Conservation (phyloP, 2,329 filamentous ascomycete genomes). For the Aspergillus ruber region DNA sequence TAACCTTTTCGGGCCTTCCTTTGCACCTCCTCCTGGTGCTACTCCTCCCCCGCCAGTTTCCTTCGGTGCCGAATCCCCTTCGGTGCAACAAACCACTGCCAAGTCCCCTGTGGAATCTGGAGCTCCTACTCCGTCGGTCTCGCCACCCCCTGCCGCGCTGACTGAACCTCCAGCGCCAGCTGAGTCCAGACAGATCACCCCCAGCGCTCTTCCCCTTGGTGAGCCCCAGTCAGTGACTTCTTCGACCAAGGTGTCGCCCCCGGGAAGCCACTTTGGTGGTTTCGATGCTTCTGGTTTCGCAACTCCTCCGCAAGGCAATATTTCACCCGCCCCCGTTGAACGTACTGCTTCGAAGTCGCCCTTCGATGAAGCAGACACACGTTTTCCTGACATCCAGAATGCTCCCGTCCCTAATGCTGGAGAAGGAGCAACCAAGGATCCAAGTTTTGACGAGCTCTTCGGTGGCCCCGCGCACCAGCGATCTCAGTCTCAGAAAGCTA, state of each 20-base stretch:
- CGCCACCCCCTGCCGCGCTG: conserved; percentile 46
- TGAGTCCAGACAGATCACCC: conserved; percentile 70
- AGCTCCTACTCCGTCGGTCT: conserved; percentile 57
- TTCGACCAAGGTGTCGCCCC: conserved; percentile 70
- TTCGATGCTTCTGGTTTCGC: conserved; percentile 42
- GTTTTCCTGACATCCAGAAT: conserved; percentile 17
- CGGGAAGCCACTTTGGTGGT: conserved; percentile 57
- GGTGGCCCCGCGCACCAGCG: conserved; percentile 38
- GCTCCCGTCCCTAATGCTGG: conserved; percentile 42
- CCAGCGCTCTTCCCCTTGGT: conserved; percentile 66
- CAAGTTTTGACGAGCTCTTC: conserved; percentile 43
- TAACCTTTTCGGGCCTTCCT: conserved; percentile 73
- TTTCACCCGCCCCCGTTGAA: conserved; percentile 10
- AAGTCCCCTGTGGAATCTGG: conserved; percentile 42
- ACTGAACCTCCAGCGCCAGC: conserved; percentile 54
- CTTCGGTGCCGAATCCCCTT: conserved; percentile 51
- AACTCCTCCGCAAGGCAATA: conserved; percentile 37
- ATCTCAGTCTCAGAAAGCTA: conserved; percentile 41
- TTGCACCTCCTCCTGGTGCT: conserved; percentile 42
- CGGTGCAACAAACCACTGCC: conserved; percentile 30
- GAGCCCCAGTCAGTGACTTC: conserved; percentile 65
- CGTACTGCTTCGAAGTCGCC: conserved; percentile 20
- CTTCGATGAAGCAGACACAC: conserved; percentile 26
- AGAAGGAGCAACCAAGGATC: conserved; percentile 25
- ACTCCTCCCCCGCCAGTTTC: conserved; percentile 50